Conservation (phyloP, 768 basidiomycete genomes). For the Austroboletus eburneus region DNA sequence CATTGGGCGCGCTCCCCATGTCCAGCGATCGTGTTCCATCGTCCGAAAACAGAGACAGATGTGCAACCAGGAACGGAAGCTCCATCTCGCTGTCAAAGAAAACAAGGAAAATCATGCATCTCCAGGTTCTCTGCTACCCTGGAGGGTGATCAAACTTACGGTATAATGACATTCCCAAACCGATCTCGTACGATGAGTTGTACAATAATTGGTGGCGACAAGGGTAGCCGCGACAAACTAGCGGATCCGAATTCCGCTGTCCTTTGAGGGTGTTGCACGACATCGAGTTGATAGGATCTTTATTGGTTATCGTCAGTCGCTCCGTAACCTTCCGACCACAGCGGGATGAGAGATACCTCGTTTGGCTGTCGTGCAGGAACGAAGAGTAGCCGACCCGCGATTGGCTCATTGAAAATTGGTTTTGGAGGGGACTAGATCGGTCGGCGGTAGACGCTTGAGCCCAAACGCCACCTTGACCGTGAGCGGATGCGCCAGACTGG, state of each 20-base stretch:
- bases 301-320: slow-evolving; percentile 17
- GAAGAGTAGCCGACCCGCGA: slow-evolving; percentile 58
- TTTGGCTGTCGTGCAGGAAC: slow-evolving; percentile 50
- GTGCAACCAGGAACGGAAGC: slow-evolving; percentile 82
- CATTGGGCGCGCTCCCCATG: slow-evolving; percentile 50
- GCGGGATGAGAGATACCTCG: slow-evolving; percentile 42
- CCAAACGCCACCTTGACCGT: slow-evolving; percentile 25
- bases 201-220: slow-evolving; percentile 81
- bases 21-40: slow-evolving; percentile 65
- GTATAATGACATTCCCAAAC: slow-evolving; percentile 65
- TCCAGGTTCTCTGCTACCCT: slow-evolving; percentile 19
- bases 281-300: slow-evolving; percentile 75
- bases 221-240: slow-evolving; percentile 72
- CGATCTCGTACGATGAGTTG: slow-evolving; percentile 73
- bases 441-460: slow-evolving; percentile 22
- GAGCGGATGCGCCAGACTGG: slow-evolving; percentile 30
- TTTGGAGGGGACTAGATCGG: slow-evolving; percentile 34
- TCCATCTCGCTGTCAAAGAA: slow-evolving; percentile 65
- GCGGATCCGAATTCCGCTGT: slow-evolving; percentile 79
- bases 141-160: slow-evolving; percentile 52
- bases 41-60: slow-evolving; percentile 68
- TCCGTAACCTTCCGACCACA: slow-evolving; percentile 7
- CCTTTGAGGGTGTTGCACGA: slow-evolving; percentile 79
- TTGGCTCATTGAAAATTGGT: slow-evolving; percentile 37
- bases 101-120: slow-evolving; percentile 7